Evolutionary conservation across 495 filamentous ascomycete species (phyloP).

Genomic region (Evernia prunastri): DNA sequence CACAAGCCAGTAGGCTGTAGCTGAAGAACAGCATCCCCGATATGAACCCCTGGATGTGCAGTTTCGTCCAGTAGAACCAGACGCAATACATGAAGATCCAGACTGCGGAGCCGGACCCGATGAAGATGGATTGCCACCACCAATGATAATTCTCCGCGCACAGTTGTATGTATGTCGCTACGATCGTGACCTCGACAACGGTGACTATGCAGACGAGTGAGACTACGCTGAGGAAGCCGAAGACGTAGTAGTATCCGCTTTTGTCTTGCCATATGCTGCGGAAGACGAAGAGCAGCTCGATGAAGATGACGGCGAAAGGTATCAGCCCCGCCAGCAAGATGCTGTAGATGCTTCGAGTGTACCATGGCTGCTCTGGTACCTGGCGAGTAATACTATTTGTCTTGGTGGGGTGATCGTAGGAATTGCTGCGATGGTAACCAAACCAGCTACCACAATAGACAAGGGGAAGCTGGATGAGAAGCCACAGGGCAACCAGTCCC

Average conservation of each 20-base stretch:
- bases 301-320: slow-evolving; percentile 89
- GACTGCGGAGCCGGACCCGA: slow-evolving; percentile 69
- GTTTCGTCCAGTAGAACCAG: slow-evolving; percentile 79
- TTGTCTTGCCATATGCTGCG: slow-evolving; percentile 90
- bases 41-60: slow-evolving; percentile 77
- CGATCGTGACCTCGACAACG: slow-evolving; percentile 82
- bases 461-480: slow-evolving; percentile 82
- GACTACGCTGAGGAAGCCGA: slow-evolving; percentile 80
- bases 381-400: slow-evolving; percentile 67
- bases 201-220: slow-evolving; percentile 68
- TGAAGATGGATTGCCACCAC: slow-evolving; percentile 91
- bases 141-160: slow-evolving; percentile 89
- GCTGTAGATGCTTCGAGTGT: slow-evolving; percentile 54
- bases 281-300: slow-evolving; percentile 89
- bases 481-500: slow-evolving; percentile 72
- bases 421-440: slow-evolving; percentile 57
- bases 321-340: slow-evolving; percentile 73
- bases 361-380: slow-evolving; percentile 77
- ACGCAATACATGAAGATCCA: slow-evolving; percentile 85
- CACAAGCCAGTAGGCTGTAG: slow-evolving; percentile 74
- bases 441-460: slow-evolving; percentile 82
- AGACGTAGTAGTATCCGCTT: slow-evolving; percentile 90
- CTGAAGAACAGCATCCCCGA: slow-evolving; percentile 81
- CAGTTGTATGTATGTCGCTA: slow-evolving; percentile 79
- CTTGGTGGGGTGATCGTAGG: slow-evolving; percentile 88